A percentile compares a stretch with the other conserved stretches of the same genome.
Evolutionary conservation across 805 yeast genomes (phyloP).

Genomic region (Pichia cephalocereana): DNA sequence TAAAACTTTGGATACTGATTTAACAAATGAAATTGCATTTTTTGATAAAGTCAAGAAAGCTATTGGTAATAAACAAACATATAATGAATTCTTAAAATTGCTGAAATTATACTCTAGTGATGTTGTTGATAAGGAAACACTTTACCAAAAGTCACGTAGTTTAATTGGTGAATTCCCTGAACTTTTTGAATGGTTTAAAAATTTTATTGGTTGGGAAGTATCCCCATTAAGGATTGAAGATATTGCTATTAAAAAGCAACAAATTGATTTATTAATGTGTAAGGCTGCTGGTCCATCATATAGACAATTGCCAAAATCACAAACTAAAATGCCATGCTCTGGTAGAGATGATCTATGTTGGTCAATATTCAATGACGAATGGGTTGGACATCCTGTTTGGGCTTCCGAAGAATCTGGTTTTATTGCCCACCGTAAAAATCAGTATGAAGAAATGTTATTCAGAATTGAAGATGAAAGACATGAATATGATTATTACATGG

Average conservation of each 20-base stretch:
- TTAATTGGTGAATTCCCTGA: conserved; percentile 78
- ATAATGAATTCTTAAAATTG: conserved; percentile 85
- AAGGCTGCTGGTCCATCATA: conserved; percentile 95
- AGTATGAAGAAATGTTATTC: conserved; percentile 91
- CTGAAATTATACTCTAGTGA: conserved; percentile 85
- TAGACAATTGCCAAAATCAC: conserved; percentile 85
- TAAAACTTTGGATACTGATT: conserved; percentile 45
- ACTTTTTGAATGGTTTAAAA: conserved; percentile 82
- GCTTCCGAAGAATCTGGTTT: conserved; percentile 99
- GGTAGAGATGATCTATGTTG: conserved; percentile 99
- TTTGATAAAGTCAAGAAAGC: conserved; percentile 88
- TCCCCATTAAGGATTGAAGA: conserved; percentile 82
- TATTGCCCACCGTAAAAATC: conserved; percentile 97
- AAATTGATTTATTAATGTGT: conserved; percentile 79
- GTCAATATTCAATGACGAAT: conserved; percentile 96
- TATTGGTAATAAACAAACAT: conserved; percentile 80
- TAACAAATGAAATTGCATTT: conserved; percentile 79
- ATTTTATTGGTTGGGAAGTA: conserved; percentile 82
- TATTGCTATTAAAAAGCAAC: conserved; percentile 81
- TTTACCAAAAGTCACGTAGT: conserved; percentile 76
- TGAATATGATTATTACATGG: conserved; percentile 94
- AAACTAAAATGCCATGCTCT: conserved; percentile 93
- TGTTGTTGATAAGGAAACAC: conserved; percentile 70
- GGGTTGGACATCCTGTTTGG: conserved; percentile 99
- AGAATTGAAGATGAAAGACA: conserved; percentile 97